Evolutionary conservation across 345 rosid genomes (phyloP), one percentile per base, ranked within the genome.

Genomic region (Arabis hirsuta): DNA sequence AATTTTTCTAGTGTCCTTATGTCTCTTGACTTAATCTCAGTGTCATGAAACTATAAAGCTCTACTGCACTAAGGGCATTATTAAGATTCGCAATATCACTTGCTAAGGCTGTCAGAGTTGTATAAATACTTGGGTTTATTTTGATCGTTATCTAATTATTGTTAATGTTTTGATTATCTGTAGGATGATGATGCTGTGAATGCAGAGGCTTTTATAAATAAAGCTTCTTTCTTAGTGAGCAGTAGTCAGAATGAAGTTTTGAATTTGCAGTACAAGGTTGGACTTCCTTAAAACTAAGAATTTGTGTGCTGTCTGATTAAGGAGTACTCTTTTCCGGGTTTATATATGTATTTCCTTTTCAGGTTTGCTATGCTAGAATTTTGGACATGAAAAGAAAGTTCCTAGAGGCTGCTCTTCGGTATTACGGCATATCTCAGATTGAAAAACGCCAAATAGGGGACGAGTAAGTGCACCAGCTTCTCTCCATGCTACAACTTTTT

Each of bases 151-250:
- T 59, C 52, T 70, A 32, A 34, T 44, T 9, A 47, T 9, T 36
- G 2, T 67, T 57, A 22, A 22, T 66, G 54, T 72, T 64, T 65
- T 65, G 65, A 62, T 54, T 51, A 27, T 62, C 42, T 85, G 68
- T 79, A 95, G 99, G 99, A 95, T 79, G 96, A 95, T 80, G 99
- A 95, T 88, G 95, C 99, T n/a, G 86, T 88, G 14, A 95, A 88
- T 72, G 99, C 99, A 9, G 96, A 95, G 79, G 91, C 94, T 72
- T 95, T 91, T 71, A 91, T 91, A 62, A 91, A 95, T 65, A 95
- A 91, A 81, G 99, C 97, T 51, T 95, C 99, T 47, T 95, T 95
- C 86, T 78, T 95, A 80, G 97, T 95, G 80, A 95, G 91, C 93
- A 91, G 69, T 67, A 88, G 97, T 77, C 97, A 88, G 82, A 88